Percentiles rank a stretch among this genome's conserved stretches.
phyloP scores from a whole-genome alignment of 2,329 filamentous ascomycete species.

The Trichoderma polysporum region DNA sequence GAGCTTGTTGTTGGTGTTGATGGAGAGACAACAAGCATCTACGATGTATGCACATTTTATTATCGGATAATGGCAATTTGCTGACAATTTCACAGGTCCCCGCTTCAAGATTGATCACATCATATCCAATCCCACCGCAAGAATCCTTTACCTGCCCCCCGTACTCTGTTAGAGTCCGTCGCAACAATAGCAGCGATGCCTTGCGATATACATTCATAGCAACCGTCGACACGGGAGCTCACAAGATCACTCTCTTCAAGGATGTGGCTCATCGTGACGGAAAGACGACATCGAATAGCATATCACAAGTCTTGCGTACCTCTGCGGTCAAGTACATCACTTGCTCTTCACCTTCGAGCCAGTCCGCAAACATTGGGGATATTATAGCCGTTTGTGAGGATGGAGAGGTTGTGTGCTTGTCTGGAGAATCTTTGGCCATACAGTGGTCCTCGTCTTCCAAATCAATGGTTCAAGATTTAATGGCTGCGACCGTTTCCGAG shows the following conservation, averaged over 20 bases:
- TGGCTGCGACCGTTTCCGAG: conserved; percentile 33
- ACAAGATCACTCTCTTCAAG: conserved; percentile 59
- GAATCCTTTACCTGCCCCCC: conserved; percentile 63
- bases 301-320: conserved; percentile 43
- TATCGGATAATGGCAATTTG: neutral
- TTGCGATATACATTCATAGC: conserved; percentile 62
- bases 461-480: conserved; percentile 37
- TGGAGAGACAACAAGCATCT: conserved; percentile 64
- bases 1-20: conserved; percentile 64
- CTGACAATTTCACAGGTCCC: conserved; percentile 48
- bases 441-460: conserved; percentile 39
- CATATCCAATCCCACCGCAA: conserved; percentile 65
- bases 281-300: conserved; percentile 52
- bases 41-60: conserved; percentile 51
- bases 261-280: conserved; percentile 53
- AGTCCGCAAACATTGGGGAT: conserved; percentile 32
- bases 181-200: conserved; percentile 47
- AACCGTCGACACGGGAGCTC: conserved; percentile 47
- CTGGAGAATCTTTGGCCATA: conserved; percentile 48
- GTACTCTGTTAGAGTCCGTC: conserved; percentile 56
- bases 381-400: conserved; percentile 59
- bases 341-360: conserved; percentile 31
- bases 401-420: conserved; percentile 61
- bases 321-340: conserved; percentile 39
- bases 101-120: conserved; percentile 61